Percentiles rank a stretch among this genome's conserved stretches.
These are phyloP conservation scores for Botrytis fabae DNA, from an alignment of 2,329 filamentous ascomycete species.

Conservation along the genomic window DNA sequence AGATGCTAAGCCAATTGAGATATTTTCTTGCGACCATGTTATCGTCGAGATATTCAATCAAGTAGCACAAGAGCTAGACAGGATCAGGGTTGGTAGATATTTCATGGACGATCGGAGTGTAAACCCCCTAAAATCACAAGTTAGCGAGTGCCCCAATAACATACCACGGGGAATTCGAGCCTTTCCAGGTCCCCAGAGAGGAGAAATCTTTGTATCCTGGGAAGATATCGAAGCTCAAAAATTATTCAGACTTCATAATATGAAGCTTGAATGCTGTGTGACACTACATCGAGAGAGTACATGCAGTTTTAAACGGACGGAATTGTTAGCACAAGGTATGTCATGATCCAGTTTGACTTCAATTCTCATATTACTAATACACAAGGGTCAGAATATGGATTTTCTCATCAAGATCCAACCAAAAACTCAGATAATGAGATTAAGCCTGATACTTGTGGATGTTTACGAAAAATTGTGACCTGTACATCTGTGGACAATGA, in stretches of 20 bases:
- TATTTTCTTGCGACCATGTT: constrained; percentile 28
- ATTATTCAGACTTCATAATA: not conserved
- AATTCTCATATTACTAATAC: not conserved
- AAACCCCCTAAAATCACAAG: not conserved
- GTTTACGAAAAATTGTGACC: not conserved
- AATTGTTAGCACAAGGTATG: not conserved
- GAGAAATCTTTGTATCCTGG: not conserved
- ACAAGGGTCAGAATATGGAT: too few species aligned
- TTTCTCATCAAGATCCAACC: not conserved
- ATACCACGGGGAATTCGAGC: not conserved
- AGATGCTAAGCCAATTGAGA: not conserved
- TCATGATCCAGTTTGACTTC: not conserved
- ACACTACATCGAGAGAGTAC: not conserved
- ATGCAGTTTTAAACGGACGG: not conserved
- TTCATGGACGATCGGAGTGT: too few species aligned
- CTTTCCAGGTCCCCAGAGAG: not conserved
- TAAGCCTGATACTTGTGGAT: not conserved
- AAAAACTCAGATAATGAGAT: not conserved
- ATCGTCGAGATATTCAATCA: constrained; percentile 20
- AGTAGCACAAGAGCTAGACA: constrained; percentile 17
- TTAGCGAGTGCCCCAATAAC: not conserved
- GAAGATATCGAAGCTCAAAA: not conserved
- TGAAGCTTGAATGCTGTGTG: not conserved
- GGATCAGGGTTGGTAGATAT: not conserved
- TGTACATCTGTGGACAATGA: not conserved